phyloP scores from a whole-genome alignment of 2,329 filamentous ascomycete genomes.

The Cladorrhinum sp. region DNA sequence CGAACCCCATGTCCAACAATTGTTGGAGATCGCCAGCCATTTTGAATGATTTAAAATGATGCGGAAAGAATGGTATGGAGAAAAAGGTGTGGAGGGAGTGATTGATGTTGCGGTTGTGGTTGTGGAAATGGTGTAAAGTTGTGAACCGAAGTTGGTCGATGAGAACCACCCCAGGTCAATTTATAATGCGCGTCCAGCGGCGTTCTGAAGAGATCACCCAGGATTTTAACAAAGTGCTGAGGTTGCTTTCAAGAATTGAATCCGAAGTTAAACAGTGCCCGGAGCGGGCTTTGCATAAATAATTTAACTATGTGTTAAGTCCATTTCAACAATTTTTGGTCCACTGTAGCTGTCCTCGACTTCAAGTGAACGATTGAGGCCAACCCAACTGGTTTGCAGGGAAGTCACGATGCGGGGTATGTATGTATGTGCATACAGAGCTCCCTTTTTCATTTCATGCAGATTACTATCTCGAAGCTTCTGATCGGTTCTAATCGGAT shows the following conservation, averaged over 20 bases:
- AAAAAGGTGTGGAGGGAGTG: too few relatives aligned
- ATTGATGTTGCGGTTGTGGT: too few relatives aligned
- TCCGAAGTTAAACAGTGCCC: background rate
- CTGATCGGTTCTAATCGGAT: background rate
- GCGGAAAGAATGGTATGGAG: background rate
- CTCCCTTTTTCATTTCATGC: background rate
- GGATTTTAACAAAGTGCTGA: background rate
- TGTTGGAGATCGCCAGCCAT: slow-evolving; percentile 60
- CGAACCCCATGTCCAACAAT: slow-evolving; percentile 74
- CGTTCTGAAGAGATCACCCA: slow-evolving; percentile 3
- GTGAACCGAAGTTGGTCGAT: background rate
- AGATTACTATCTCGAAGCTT: background rate
- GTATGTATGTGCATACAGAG: too few relatives aligned
- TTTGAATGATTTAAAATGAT: slow-evolving; percentile 24
- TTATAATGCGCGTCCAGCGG: slow-evolving; percentile 26
- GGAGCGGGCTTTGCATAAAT: background rate
- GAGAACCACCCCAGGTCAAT: background rate
- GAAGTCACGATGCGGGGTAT: background rate
- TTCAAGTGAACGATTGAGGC: too few relatives aligned
- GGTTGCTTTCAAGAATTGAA: background rate
- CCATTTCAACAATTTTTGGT: too few relatives aligned
- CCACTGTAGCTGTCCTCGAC: too few relatives aligned
- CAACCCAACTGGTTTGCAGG: background rate
- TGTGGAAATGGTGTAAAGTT: background rate
- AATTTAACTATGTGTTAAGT: background rate